These are phyloP conservation scores for Potentilla sterilis DNA, from an alignment of 306 rosid genomes.

Conservation along the genomic window DNA sequence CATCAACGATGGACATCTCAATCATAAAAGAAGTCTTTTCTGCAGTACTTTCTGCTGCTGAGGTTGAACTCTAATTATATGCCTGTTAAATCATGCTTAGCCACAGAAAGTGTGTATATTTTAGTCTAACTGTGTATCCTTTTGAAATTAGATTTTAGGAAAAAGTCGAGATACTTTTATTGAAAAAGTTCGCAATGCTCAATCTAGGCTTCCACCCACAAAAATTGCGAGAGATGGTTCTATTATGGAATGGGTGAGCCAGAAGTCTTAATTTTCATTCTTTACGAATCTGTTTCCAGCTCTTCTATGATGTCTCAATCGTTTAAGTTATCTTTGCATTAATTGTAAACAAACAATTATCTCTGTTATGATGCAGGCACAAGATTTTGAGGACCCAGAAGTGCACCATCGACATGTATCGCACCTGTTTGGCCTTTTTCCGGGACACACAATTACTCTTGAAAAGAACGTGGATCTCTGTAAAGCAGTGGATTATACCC, in stretches of 20 bases:
- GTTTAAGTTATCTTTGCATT: constrained; percentile 4
- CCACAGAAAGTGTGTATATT: constrained; percentile 4
- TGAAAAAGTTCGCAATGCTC: constrained; percentile 53
- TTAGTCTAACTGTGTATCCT: constrained; percentile 13
- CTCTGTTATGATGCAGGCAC: constrained; percentile 50
- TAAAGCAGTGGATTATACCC: constrained; percentile 63
- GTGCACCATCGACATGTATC: constrained; percentile 81
- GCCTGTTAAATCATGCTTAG: constrained; percentile 12
- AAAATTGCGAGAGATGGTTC: constrained; percentile 85
- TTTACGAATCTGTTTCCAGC: constrained; percentile 11
- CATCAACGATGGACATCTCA: constrained; percentile 92
- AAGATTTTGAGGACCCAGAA: constrained; percentile 83
- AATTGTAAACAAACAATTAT: constrained; percentile 18
- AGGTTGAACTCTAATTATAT: constrained; percentile 49
- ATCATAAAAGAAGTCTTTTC: constrained; percentile 85
- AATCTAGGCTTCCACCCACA: constrained; percentile 61
- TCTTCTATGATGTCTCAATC: constrained; percentile 13
- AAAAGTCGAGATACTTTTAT: constrained; percentile 57
- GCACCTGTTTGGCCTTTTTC: constrained; percentile 81
- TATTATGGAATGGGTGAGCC: constrained; percentile 89
- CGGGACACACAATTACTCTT: constrained; percentile 75
- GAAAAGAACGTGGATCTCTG: constrained; percentile 75
- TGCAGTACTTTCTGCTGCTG: constrained; percentile 67
- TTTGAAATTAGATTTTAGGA: constrained; percentile 60
- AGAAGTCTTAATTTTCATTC: constrained; percentile 10